These are phyloP conservation scores for Evansstolkia leycettana DNA, from an alignment of 495 filamentous ascomycete genomes.

Conservation along the genomic window DNA sequence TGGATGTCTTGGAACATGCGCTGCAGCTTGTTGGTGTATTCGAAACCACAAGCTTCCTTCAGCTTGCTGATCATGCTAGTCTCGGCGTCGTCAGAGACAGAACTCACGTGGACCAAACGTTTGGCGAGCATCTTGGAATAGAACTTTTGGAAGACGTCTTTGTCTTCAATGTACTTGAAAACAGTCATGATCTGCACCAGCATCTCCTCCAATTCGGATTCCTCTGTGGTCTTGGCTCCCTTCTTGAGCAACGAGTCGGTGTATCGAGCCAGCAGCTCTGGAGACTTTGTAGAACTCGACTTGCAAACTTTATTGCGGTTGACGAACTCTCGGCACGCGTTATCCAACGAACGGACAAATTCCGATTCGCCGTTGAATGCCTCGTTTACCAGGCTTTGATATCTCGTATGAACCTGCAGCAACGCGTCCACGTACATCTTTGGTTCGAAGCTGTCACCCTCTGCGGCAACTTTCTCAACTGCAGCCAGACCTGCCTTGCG, in stretches of 20 bases:
- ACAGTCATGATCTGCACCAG: constrained; percentile 97
- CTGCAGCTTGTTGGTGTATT: constrained; percentile 98
- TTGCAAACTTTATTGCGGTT: constrained; percentile 95
- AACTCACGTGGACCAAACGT: constrained; percentile 85
- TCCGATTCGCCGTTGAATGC: constrained; percentile 94
- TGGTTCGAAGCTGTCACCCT: constrained; percentile 84
- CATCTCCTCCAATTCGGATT: constrained; percentile 82
- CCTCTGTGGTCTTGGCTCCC: constrained; percentile 79
- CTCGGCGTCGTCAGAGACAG: constrained; percentile 92
- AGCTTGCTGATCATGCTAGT: constrained; percentile 99
- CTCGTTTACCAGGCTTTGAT: constrained; percentile 78
- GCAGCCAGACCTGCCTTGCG: constrained; percentile 75
- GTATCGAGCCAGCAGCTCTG: constrained; percentile 90
- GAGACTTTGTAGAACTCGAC: constrained; percentile 79
- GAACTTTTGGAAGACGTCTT: constrained; percentile 99
- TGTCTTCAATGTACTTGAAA: constrained; percentile 99
- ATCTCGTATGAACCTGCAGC: constrained; percentile 86
- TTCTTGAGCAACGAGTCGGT: constrained; percentile 91
- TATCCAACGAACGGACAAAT: constrained; percentile 92
- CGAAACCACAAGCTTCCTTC: constrained; percentile 96
- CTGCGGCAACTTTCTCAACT: constrained; percentile 81
- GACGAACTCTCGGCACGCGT: constrained; percentile 95
- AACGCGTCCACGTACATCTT: constrained; percentile 94
- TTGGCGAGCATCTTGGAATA: constrained; percentile 95
- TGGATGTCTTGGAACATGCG: constrained; percentile 99